phyloP scores from a whole-genome alignment of 1,139 yeast species.

The Candida pseudocylindracea region DNA sequence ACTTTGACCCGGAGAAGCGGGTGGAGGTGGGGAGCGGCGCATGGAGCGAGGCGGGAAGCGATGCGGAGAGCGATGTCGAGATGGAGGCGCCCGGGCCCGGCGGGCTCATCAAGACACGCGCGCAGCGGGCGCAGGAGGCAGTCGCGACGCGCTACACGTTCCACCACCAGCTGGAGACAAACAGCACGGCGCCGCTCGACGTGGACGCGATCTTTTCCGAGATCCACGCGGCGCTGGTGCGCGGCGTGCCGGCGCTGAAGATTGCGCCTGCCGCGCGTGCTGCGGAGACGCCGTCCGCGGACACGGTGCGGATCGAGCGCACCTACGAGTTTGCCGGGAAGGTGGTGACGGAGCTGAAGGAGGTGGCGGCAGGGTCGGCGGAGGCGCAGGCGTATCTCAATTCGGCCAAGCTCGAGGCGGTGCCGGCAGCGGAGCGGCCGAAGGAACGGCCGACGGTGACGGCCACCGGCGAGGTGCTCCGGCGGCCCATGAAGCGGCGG shows the following conservation, averaged over 20 bases:
- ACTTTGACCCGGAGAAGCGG: conserved; percentile 14
- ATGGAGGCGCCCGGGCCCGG: too few relatives aligned
- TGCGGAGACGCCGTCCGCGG: not conserved
- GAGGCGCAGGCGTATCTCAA: conserved; percentile 70
- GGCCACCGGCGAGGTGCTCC: conserved; percentile 12
- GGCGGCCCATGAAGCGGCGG: conserved; percentile 37
- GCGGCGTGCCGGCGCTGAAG: not conserved
- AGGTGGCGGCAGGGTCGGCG: conserved; percentile 57
- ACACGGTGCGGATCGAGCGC: conserved; percentile 38
- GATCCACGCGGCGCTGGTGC: not conserved
- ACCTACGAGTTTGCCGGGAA: conserved; percentile 85
- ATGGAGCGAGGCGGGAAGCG: too few relatives aligned
- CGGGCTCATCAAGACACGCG: too few relatives aligned
- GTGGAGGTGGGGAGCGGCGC: too few relatives aligned
- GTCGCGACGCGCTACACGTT: too few relatives aligned
- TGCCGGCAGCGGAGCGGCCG: conserved; percentile 13
- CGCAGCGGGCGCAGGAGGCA: too few relatives aligned
- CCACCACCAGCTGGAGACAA: not conserved
- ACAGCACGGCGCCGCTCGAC: not conserved
- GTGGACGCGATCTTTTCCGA: conserved; percentile 1
- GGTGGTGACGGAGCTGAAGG: conserved; percentile 49
- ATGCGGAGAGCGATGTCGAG: too few relatives aligned
- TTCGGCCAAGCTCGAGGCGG: conserved; percentile 18
- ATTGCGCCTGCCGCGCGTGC: not conserved
- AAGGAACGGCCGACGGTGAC: conserved; percentile 4